phyloP scores from a whole-genome alignment of 768 basidiomycete species.

The Epithele typhae region DNA sequence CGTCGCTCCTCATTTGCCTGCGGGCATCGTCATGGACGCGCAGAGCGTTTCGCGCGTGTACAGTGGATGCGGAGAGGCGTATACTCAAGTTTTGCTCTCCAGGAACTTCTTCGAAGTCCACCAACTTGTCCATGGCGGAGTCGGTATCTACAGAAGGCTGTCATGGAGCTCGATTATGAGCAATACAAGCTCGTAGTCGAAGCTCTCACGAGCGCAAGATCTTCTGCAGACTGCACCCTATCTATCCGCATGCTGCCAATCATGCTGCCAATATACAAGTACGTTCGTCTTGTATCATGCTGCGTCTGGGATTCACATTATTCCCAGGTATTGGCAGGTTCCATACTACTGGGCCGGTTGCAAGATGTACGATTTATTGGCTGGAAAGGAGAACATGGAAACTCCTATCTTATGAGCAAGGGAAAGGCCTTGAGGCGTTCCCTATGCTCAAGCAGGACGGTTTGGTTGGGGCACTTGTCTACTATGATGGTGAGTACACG shows the following conservation, averaged over 20 bases:
- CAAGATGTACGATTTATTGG: constrained; percentile 94
- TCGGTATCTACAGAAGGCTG: constrained; percentile 97
- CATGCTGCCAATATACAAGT: constrained; percentile 97
- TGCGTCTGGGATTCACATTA: no score
- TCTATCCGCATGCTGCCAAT: constrained; percentile 90
- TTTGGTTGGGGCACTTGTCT: constrained; percentile 91
- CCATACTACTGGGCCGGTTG: constrained; percentile 95
- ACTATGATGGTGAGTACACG: constrained; percentile 78
- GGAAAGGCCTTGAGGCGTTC: constrained; percentile 93
- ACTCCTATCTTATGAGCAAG: constrained; percentile 93
- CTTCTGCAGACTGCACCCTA: constrained; percentile 97
- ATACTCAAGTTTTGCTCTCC: neutral
- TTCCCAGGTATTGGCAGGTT: constrained; percentile 86
- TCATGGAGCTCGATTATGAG: constrained; percentile 93
- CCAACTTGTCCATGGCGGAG: constrained; percentile 97
- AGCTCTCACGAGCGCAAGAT: constrained; percentile 85
- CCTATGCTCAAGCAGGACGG: constrained; percentile 94
- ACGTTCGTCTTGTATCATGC: neutral
- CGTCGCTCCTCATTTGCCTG: no score
- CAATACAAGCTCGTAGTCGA: constrained; percentile 96
- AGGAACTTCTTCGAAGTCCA: constrained; percentile 97
- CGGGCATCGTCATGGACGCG: no score
- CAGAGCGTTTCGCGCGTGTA: no score
- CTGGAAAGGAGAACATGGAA: constrained; percentile 97
- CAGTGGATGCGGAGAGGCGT: no score